phyloP scores from a whole-genome alignment of 768 basidiomycete species.

The Amanita fuliginea region DNA sequence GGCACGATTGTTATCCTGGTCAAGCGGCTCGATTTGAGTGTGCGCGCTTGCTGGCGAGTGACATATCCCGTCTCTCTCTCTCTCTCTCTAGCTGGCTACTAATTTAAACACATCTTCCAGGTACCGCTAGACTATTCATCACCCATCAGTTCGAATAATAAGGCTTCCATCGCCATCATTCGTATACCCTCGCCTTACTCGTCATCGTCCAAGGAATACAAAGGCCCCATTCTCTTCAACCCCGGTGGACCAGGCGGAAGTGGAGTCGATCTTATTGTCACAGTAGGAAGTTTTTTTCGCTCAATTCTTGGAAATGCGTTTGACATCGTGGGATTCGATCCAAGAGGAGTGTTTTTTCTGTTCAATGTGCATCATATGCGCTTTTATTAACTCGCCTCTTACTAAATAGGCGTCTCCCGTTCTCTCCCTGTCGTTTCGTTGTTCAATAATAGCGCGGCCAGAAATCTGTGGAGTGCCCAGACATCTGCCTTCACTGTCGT shows the following conservation, averaged over 20 bases:
- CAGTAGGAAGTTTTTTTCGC: conserved; percentile 16
- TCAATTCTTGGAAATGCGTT: conserved; percentile 29
- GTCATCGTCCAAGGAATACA: conserved; percentile 18
- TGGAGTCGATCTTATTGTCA: conserved; percentile 7
- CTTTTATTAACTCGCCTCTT: not conserved
- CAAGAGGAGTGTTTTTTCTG: conserved; percentile 9
- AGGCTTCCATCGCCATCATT: conserved; percentile 25
- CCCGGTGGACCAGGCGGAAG: conserved; percentile 32
- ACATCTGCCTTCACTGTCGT: not conserved
- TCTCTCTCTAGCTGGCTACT: not conserved
- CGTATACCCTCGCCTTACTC: conserved; percentile 25
- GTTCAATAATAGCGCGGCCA: not conserved
- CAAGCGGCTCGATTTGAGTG: no score
- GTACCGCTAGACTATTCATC: conserved; percentile 32
- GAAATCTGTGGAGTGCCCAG: not conserved
- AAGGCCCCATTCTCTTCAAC: conserved; percentile 19
- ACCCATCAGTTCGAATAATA: no score
- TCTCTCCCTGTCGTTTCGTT: not conserved
- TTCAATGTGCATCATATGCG: not conserved
- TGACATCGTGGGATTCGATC: conserved; percentile 37
- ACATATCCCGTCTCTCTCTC: not conserved
- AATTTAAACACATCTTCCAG: conserved; percentile 14
- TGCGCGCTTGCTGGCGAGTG: no score
- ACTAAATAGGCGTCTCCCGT: not conserved
- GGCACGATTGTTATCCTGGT: not conserved